These are phyloP conservation scores for Filobasidium floriforme DNA, from an alignment of 768 basidiomycete species.

Conservation along the genomic window DNA sequence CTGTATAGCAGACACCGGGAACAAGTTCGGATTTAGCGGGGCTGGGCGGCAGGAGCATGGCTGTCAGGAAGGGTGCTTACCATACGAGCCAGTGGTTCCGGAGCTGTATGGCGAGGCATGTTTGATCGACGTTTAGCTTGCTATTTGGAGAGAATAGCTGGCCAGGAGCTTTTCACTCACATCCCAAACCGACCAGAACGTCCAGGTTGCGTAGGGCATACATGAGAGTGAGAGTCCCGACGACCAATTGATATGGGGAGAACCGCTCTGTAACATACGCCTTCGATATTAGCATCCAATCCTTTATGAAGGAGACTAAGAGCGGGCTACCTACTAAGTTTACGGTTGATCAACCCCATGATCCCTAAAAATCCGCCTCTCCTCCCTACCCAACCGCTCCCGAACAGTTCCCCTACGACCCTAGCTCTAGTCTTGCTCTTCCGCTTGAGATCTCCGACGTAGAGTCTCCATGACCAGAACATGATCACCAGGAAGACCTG, in stretches of 20 bases:
- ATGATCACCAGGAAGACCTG: constrained; percentile 87
- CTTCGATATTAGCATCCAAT: neutral
- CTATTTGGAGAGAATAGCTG: neutral
- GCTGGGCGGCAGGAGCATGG: neutral
- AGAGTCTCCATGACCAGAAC: constrained; percentile 83
- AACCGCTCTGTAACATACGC: constrained; percentile 56
- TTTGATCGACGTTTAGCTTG: neutral
- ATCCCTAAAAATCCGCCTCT: constrained; percentile 21
- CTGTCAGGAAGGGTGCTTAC: constrained; percentile 49
- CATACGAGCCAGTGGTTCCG: constrained; percentile 82
- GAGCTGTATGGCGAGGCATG: constrained; percentile 52
- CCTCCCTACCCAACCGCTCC: constrained; percentile 24
- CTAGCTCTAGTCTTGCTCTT: constrained; percentile 20
- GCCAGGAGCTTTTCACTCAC: constrained; percentile 49
- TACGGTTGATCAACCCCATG: constrained; percentile 34
- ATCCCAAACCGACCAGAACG: constrained; percentile 69
- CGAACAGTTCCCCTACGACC: constrained; percentile 31
- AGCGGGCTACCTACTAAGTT: constrained; percentile 32
- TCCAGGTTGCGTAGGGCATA: constrained; percentile 80
- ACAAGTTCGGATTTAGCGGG: neutral
- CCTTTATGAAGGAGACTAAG: neutral
- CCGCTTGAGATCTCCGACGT: constrained; percentile 49
- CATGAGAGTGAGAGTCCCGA: constrained; percentile 72
- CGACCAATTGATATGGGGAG: constrained; percentile 92
- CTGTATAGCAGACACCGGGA: constrained; percentile 45